Evolutionary conservation across 768 basidiomycete genomes (phyloP).

Genomic region (Tubosaeta sp.): DNA sequence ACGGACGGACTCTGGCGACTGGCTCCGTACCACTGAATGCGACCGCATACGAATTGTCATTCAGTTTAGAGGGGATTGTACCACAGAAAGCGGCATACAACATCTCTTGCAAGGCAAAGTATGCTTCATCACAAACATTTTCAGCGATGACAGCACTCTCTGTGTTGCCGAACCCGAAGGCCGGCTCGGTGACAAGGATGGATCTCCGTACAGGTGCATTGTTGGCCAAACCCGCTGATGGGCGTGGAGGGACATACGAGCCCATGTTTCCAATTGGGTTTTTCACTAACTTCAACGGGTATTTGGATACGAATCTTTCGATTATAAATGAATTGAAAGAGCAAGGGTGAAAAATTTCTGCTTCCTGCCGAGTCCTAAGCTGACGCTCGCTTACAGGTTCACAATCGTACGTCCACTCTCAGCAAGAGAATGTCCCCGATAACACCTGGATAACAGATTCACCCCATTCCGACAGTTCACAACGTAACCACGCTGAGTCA

Average conservation of each 20-base stretch:
- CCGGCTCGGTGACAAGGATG: slow-evolving; percentile 52
- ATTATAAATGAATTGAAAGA: slow-evolving; percentile 30
- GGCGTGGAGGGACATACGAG: slow-evolving; percentile 45
- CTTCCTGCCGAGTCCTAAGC: background rate
- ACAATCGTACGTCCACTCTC: slow-evolving; percentile 30
- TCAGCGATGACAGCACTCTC: slow-evolving; percentile 41
- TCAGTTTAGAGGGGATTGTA: slow-evolving; percentile 43
- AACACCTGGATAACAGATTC: slow-evolving; percentile 40
- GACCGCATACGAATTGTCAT: slow-evolving; percentile 45
- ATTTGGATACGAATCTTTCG: slow-evolving; percentile 18
- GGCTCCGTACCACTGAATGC: slow-evolving; percentile 50
- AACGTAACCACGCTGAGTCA: slow-evolving; percentile 53
- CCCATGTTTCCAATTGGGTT: slow-evolving; percentile 47
- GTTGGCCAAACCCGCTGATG: slow-evolving; percentile 47
- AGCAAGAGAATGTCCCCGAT: background rate
- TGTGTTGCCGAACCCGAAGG: slow-evolving; percentile 46
- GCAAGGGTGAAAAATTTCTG: slow-evolving; percentile 21
- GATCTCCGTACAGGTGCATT: slow-evolving; percentile 51
- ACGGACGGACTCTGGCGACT: slow-evolving; percentile 40
- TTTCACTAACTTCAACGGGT: slow-evolving; percentile 41
- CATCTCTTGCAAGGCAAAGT: slow-evolving; percentile 25
- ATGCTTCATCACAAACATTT: slow-evolving; percentile 40
- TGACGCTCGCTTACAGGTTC: slow-evolving; percentile 7
- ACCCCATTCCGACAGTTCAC: slow-evolving; percentile 64
- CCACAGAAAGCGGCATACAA: slow-evolving; percentile 35